These are phyloP conservation scores for Penicillium sp. DNA, from an alignment of 2,329 filamentous ascomycete species.

Conservation along the genomic window DNA sequence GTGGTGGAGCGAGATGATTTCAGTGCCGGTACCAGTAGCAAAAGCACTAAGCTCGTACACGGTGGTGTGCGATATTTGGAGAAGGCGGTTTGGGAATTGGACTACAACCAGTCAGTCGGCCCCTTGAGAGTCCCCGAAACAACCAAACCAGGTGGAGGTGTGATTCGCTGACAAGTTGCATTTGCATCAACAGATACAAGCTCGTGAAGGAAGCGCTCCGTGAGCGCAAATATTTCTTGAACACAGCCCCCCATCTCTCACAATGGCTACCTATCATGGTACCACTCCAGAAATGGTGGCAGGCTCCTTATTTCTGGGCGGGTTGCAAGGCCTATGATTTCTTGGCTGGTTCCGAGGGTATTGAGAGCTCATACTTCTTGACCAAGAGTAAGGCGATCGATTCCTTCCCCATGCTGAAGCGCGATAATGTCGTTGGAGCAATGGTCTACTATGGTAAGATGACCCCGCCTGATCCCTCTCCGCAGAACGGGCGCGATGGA, in stretches of 20 bases:
- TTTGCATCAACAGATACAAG: conserved; percentile 49
- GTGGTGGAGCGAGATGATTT: conserved; percentile 83
- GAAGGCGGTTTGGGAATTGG: conserved; percentile 82
- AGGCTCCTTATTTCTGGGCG: conserved; percentile 72
- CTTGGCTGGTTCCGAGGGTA: conserved; percentile 80
- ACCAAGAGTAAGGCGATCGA: conserved; percentile 83
- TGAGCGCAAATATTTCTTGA: conserved; percentile 79
- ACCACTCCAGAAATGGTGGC: conserved; percentile 79
- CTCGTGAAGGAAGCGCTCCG: conserved; percentile 79
- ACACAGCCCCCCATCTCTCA: conserved; percentile 79
- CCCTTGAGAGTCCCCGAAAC: neutral
- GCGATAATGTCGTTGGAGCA: conserved; percentile 74
- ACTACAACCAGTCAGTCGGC: conserved; percentile 69
- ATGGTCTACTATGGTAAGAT: conserved; percentile 76
- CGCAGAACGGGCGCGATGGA: neutral
- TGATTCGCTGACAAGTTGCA: neutral
- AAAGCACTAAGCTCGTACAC: conserved; percentile 85
- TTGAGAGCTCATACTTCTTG: conserved; percentile 86
- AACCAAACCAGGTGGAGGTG: neutral
- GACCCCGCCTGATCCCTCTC: neutral
- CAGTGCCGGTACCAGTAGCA: conserved; percentile 77
- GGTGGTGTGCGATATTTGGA: conserved; percentile 82
- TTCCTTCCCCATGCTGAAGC: conserved; percentile 85
- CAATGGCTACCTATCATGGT: conserved; percentile 82
- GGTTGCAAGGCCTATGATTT: conserved; percentile 81